phyloP scores from a whole-genome alignment of 371 early-diverging fungal species.

The Dentiscutata heterogama region DNA sequence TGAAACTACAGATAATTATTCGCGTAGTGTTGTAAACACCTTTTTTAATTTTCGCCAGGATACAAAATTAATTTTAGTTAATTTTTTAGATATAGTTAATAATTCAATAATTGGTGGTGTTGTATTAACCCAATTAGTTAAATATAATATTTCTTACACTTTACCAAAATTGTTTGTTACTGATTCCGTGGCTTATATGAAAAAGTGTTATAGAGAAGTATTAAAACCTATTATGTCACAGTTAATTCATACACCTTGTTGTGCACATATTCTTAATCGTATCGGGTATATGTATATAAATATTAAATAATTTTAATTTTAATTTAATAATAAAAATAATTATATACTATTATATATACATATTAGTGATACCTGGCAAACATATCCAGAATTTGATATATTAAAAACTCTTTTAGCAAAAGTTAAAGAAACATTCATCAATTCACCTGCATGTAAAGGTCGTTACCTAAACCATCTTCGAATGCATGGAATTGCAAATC shows the following conservation, averaged over 20 bases:
- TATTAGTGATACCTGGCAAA: conserved; percentile 8
- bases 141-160: conserved; percentile 7
- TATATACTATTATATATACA: too few species aligned
- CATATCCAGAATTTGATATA: background rate
- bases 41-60: background rate
- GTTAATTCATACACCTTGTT: background rate
- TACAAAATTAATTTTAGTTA: conserved; percentile 10
- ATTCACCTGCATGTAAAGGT: conserved; percentile 3
- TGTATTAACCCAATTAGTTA: background rate
- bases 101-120: background rate
- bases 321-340: background rate
- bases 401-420: conserved; percentile 22
- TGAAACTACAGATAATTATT: background rate
- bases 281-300: background rate
- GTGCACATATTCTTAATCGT: conserved; percentile 9
- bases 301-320: background rate
- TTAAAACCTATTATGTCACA: conserved; percentile 7
- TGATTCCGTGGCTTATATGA: background rate
- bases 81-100: conserved; percentile 19
- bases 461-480: background rate
- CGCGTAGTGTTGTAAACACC: conserved; percentile 22
- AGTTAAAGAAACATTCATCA: conserved; percentile 7
- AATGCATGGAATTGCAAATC: background rate
- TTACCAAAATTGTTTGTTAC: conserved; percentile 16
- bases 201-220: conserved; percentile 2